Conservation (phyloP, 1,139 yeast genomes). For the Yamadazyma epiphylla region DNA sequence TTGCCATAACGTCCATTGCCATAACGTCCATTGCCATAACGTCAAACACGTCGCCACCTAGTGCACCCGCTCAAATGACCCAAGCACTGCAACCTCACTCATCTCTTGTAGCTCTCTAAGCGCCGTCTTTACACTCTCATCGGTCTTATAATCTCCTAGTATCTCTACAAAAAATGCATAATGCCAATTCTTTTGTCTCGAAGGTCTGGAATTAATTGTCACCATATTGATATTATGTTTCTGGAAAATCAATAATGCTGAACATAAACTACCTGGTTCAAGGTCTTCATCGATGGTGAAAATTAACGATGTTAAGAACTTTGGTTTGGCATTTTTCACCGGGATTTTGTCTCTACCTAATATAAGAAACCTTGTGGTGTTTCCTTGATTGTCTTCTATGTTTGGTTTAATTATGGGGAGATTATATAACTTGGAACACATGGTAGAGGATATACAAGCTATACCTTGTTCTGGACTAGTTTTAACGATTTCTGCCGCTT, state of each 20-base stretch:
- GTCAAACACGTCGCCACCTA: too few species aligned
- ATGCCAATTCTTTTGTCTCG: conserved; percentile 67
- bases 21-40: too few species aligned
- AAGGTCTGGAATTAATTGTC: conserved; percentile 72
- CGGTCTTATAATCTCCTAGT: conserved; percentile 27
- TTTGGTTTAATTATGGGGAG: conserved; percentile 53
- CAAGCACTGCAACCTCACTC: conserved; percentile 1
- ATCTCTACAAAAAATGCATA: conserved; percentile 78
- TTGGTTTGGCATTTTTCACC: conserved; percentile 5
- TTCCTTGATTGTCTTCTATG: conserved; percentile 68
- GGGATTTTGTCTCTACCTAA: conserved; percentile 35
- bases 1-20: too few species aligned
- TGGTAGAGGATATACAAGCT: conserved; percentile 47
- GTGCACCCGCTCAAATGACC: too few species aligned
- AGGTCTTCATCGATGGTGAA: conserved; percentile 61
- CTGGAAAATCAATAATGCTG: conserved; percentile 59
- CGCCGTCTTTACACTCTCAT: conserved; percentile 16
- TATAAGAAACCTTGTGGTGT: conserved; percentile 82
- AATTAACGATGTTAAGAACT: conserved; percentile 50
- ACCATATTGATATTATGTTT: conserved; percentile 59
- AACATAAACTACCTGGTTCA: conserved; percentile 65
- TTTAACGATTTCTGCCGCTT: conserved; percentile 69
- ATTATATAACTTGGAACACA: conserved; percentile 62
- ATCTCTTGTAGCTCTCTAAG: conserved; percentile 17
- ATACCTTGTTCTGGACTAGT: conserved; percentile 31